These are phyloP conservation scores for Tubosaeta brunneosetosa DNA, from an alignment of 768 basidiomycete genomes.

Conservation along the genomic window DNA sequence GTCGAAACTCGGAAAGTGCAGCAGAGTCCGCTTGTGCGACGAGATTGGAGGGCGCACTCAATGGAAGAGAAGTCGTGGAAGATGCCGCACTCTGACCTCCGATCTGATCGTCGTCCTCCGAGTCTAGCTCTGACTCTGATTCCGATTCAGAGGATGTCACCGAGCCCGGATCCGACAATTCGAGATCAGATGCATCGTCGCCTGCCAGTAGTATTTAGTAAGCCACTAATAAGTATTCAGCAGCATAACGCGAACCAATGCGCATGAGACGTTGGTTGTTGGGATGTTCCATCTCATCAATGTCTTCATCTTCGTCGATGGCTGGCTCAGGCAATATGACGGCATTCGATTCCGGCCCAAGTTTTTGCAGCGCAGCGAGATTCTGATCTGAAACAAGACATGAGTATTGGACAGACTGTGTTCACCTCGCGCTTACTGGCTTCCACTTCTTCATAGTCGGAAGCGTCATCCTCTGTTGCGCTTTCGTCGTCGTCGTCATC, in stretches of 20 bases:
- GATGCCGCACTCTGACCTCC: constrained; percentile 35
- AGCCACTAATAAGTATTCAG: not conserved
- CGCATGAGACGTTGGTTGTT: constrained; percentile 74
- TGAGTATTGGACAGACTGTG: not conserved
- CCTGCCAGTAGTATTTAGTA: constrained; percentile 30
- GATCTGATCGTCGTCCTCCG: constrained; percentile 38
- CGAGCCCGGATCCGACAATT: constrained; percentile 56
- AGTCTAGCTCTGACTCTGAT: constrained; percentile 36
- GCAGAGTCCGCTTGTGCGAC: constrained; percentile 38
- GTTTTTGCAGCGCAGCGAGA: constrained; percentile 35
- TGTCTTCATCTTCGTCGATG: constrained; percentile 58
- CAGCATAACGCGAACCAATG: constrained; percentile 45
- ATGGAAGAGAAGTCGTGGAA: constrained; percentile 45
- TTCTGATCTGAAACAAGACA: constrained; percentile 42
- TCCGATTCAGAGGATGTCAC: constrained; percentile 50
- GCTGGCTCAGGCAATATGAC: constrained; percentile 74
- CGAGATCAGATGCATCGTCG: constrained; percentile 59
- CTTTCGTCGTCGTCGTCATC: constrained; percentile 30
- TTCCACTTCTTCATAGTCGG: constrained; percentile 66
- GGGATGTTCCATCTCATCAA: constrained; percentile 56
- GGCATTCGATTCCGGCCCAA: constrained; percentile 74
- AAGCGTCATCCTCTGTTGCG: constrained; percentile 39
- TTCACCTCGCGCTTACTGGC: constrained; percentile 42
- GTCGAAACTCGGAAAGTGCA: constrained; percentile 64
- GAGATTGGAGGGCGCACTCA: constrained; percentile 36